A percentile compares a stretch with the other conserved stretches of the same genome.
Evolutionary conservation across 345 rosid species (phyloP).

Genomic region (Citrus cavaleriei): DNA sequence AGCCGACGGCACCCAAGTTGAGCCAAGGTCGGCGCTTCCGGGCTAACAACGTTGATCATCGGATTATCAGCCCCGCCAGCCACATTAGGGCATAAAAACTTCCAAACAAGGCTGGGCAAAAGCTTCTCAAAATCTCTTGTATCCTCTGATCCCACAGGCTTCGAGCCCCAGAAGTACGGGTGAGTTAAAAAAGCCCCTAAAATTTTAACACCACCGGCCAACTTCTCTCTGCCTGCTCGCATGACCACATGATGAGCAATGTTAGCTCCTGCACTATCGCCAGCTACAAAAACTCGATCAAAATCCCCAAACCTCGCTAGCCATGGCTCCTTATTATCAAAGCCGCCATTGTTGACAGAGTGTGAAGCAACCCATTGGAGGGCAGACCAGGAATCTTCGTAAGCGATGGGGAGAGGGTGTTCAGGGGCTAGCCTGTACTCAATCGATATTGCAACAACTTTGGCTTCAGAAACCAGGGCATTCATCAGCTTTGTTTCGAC

Average conservation of each 20-base stretch:
- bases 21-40: conserved; percentile 32
- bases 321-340: conserved; percentile 38
- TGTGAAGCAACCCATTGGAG: conserved; percentile 41
- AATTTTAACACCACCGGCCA: conserved; percentile 25
- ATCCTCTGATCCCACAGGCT: conserved; percentile 34
- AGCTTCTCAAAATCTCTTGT: background rate
- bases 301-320: conserved; percentile 31
- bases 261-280: conserved; percentile 51
- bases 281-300: conserved; percentile 25
- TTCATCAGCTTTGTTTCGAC: conserved; percentile 17
- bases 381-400: conserved; percentile 45
- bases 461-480: conserved; percentile 23
- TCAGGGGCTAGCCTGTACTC: conserved; percentile 51
- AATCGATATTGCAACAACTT: conserved; percentile 32
- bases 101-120: conserved; percentile 12
- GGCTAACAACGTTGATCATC: conserved; percentile 28
- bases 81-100: conserved; percentile 23
- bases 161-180: conserved; percentile 50
- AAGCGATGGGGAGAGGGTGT: conserved; percentile 28
- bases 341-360: background rate
- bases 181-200: conserved; percentile 33
- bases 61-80: conserved; percentile 35
- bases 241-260: conserved; percentile 27
- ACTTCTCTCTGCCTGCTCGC: conserved; percentile 23
- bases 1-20: conserved; percentile 24